Evolutionary conservation across 345 rosid species (phyloP), one percentile per base, ranked within the genome.

Genomic region (Odontarrhena argentea): DNA sequence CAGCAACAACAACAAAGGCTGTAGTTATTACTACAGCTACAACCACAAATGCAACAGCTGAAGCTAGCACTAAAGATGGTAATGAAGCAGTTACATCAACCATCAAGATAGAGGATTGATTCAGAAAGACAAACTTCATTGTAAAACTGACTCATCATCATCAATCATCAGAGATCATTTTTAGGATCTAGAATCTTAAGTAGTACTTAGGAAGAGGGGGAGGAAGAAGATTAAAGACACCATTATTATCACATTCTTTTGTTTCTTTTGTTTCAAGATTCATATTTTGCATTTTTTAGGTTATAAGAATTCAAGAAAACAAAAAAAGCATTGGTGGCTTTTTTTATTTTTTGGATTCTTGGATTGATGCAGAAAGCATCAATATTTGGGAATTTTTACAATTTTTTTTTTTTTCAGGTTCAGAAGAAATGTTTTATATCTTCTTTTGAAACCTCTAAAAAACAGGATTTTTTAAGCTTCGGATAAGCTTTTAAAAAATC

Each of bases 391-490:
- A 59, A 9, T 35, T 65, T 54, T 50, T 14, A 14, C 22, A 3
- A 3, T 8, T 46, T 13, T 47, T 47, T 26, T 49, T 9, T 34
- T 65, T 67, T 46, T 60, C 26, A 67, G 73, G 69, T 55, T 74
- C 69, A 67, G 50, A 68, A 74, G 77, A 74, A 25, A 13, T 62
- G 60, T 74, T 74, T 74, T 74, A 74, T 74, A 65, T 74, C 73
- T 74, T 74, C 77, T 74, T 74, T 56, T 74, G 73, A 62, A 67
- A 46, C 64, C 13, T 47, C 36, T 32, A 32, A 32, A 46, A 65
- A 26, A 61, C 3, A 43, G 77, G 15, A 37, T 59, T 32, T 45
- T 47, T 43, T n/a, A 65, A 73, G 77, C 77, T 67, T 74, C 47
- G 77, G 77, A 67, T 67, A 55, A 68, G 77, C 77, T 68, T 68